A percentile compares a stretch with the other conserved stretches of the same genome.
These are phyloP conservation scores for Mycena pura DNA, from an alignment of 768 basidiomycete genomes.

Conservation along the genomic window DNA sequence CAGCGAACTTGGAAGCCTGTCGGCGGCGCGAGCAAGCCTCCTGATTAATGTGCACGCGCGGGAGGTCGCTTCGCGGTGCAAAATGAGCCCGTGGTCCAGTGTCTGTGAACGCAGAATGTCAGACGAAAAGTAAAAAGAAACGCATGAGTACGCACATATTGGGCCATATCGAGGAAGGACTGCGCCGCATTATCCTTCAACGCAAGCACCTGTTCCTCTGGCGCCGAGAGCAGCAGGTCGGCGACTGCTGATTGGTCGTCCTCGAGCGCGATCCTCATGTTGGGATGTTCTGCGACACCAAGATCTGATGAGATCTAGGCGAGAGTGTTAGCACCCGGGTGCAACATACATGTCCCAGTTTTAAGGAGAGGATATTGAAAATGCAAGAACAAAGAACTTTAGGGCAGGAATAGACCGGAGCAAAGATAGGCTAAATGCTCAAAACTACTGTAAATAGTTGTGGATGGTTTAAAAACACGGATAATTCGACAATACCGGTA, in stretches of 20 bases:
- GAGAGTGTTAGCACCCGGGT: too few relatives aligned
- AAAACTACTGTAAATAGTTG: too few relatives aligned
- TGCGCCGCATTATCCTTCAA: slow-evolving; percentile 20
- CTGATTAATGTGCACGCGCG: slow-evolving; percentile 11
- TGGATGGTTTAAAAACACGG: too few relatives aligned
- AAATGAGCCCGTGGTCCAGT: slow-evolving; percentile 4
- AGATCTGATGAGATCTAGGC: slow-evolving; percentile 6
- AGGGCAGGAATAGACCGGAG: too few relatives aligned
- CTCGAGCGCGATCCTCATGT: slow-evolving; percentile 12
- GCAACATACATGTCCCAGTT: too few relatives aligned
- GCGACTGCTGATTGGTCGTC: slow-evolving; percentile 8
- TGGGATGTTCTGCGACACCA: background rate
- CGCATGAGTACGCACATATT: slow-evolving; percentile 21
- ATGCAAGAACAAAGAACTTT: too few relatives aligned
- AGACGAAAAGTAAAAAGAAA: background rate
- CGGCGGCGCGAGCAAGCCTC: slow-evolving; percentile 12
- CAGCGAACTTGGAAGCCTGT: slow-evolving; percentile 16
- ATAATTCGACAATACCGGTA: too few relatives aligned
- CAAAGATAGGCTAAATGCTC: too few relatives aligned
- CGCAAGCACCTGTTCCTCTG: slow-evolving; percentile 16
- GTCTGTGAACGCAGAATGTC: background rate
- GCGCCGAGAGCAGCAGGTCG: slow-evolving; percentile 12
- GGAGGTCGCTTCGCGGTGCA: slow-evolving; percentile 6
- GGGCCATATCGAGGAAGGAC: slow-evolving; percentile 22
- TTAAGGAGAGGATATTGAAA: too few relatives aligned